Conservation (phyloP, 768 basidiomycete species). For the Baorangia bicolor region DNA sequence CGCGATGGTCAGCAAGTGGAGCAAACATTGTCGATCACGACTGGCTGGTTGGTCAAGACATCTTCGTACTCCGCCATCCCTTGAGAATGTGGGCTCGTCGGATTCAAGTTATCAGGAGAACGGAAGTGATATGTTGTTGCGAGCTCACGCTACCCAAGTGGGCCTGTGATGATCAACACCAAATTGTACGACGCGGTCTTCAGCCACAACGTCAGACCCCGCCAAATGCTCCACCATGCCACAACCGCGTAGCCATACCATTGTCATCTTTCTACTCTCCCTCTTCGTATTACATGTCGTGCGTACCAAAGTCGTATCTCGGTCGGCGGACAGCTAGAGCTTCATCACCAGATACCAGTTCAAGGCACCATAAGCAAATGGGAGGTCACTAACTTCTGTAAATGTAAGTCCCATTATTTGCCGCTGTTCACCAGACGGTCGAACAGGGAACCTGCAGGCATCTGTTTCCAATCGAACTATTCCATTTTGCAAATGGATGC, state of each 20-base stretch:
- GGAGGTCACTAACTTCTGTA: constrained; percentile 91
- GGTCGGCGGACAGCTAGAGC: constrained; percentile 7
- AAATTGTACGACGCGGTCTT: constrained; percentile 2
- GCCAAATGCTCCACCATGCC: constrained; percentile 15
- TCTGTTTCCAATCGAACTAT: constrained; percentile 87
- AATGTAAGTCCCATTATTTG: constrained; percentile 52
- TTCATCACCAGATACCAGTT: constrained; percentile 36
- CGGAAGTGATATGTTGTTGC: constrained; percentile 5
- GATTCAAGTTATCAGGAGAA: neutral
- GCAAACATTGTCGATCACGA: constrained; percentile 96
- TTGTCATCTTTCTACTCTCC: constrained; percentile 14
- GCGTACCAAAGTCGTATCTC: constrained; percentile 18
- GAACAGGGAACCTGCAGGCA: constrained; percentile 51
- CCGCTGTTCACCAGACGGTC: neutral
- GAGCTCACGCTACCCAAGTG: neutral
- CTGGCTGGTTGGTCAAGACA: constrained; percentile 96
- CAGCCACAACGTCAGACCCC: constrained; percentile 16
- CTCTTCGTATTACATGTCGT: constrained; percentile 24
- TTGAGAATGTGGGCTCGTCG: constrained; percentile 11
- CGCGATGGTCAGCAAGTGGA: constrained; percentile 20
- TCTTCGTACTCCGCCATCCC: constrained; percentile 87
- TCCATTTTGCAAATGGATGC: constrained; percentile 78
- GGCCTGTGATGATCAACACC: constrained; percentile 1
- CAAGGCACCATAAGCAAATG: constrained; percentile 61
- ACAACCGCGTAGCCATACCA: constrained; percentile 12